These are phyloP conservation scores for Lentinula novae-zelandiae DNA, from an alignment of 1,284 basidiomycete species.

Conservation along the genomic window DNA sequence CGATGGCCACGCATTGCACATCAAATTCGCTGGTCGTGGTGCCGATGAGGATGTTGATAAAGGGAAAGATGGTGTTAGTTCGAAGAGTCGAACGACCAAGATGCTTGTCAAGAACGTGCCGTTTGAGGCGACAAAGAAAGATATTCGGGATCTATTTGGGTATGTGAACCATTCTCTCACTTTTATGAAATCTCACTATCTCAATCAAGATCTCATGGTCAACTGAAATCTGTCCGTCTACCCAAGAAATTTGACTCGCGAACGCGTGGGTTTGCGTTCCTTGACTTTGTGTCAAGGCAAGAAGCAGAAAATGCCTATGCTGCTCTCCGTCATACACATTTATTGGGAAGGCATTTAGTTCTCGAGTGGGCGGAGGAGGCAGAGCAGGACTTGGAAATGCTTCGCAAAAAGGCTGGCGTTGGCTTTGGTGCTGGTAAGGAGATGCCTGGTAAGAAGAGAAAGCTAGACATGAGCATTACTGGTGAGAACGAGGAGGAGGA, in stretches of 20 bases:
- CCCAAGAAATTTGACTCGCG: slow-evolving; percentile 86
- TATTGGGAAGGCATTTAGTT: slow-evolving; percentile 92
- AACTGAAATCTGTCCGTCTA: slow-evolving; percentile 86
- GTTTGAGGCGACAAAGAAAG: slow-evolving; percentile 94
- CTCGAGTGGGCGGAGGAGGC: slow-evolving; percentile 91
- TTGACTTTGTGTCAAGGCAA: slow-evolving; percentile 85
- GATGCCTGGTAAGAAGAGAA: slow-evolving; percentile 68
- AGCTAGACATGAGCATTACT: slow-evolving; percentile 38
- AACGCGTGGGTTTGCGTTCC: slow-evolving; percentile 92
- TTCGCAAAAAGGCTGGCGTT: slow-evolving; percentile 77
- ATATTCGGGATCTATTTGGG: slow-evolving; percentile 86
- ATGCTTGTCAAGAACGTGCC: slow-evolving; percentile 97
- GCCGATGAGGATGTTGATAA: slow-evolving; percentile 45
- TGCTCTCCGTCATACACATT: slow-evolving; percentile 88
- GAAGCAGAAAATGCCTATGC: slow-evolving; percentile 87
- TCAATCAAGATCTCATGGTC: slow-evolving; percentile 71
- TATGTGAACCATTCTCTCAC: slow-evolving; percentile 36
- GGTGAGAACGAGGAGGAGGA: slow-evolving; percentile 11
- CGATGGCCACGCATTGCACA: slow-evolving; percentile 83
- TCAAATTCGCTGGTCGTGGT: slow-evolving; percentile 88
- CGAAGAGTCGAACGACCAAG: slow-evolving; percentile 71
- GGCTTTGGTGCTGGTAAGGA: slow-evolving; percentile 64
- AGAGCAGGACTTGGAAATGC: slow-evolving; percentile 50
- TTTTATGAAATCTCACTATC: background rate
- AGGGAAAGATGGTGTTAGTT: slow-evolving; percentile 21